phyloP scores from a whole-genome alignment of 768 basidiomycete genomes.

The Leccinum sublutescens region DNA sequence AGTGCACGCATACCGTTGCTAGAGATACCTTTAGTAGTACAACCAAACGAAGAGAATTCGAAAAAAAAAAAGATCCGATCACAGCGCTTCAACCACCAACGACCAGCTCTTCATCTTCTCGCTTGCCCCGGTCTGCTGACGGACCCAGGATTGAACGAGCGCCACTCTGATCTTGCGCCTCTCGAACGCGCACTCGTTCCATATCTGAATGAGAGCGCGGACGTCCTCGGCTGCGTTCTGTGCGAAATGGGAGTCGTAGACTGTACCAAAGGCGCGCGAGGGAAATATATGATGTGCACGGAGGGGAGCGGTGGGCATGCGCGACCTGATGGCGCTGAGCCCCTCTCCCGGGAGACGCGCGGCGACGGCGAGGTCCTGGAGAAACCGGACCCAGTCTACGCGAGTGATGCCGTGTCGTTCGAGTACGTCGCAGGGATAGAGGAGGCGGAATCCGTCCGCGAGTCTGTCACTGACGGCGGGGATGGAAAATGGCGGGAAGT shows the following conservation, averaged over 20 bases:
- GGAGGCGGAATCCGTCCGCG: constrained; percentile 25
- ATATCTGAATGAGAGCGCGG: constrained; percentile 25
- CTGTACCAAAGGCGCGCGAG: constrained; percentile 9
- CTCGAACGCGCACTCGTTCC: constrained; percentile 35
- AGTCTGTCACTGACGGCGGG: constrained; percentile 21
- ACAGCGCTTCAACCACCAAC: constrained; percentile 30
- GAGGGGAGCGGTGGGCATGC: constrained; percentile 16
- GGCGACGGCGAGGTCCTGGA: constrained; percentile 28
- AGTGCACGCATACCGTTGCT: not conserved
- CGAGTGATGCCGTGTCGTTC: constrained; percentile 29
- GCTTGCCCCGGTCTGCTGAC: not conserved
- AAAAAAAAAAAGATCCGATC: not conserved
- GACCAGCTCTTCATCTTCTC: constrained; percentile 4
- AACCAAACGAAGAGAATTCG: not conserved
- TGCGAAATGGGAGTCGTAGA: constrained; percentile 22
- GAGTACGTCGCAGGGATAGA: constrained; percentile 26
- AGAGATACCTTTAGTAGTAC: not conserved
- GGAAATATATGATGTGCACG: constrained; percentile 18
- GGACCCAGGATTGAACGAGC: constrained; percentile 3
- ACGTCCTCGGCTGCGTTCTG: constrained; percentile 22
- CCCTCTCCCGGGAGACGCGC: constrained; percentile 27
- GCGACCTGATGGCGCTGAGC: constrained; percentile 23
- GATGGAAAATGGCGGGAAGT: constrained; percentile 30
- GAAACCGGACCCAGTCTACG: constrained; percentile 31
- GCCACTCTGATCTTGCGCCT: constrained; percentile 28